Percentiles rank a stretch among this genome's conserved stretches.
phyloP scores from a whole-genome alignment of 805 yeast species.

The Hyphopichia homilentoma region DNA sequence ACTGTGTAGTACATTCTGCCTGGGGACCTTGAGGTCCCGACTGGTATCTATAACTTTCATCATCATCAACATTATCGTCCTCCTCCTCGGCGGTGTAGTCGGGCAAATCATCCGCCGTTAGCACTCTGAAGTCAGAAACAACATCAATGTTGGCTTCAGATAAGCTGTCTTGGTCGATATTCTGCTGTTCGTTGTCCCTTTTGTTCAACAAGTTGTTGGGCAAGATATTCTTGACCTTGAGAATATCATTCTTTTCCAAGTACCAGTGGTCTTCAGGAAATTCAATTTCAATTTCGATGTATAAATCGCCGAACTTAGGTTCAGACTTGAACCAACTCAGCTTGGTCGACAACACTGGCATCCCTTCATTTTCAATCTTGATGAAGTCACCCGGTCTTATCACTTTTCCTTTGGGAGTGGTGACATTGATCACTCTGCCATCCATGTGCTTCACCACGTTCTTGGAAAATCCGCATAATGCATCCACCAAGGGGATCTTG shows the following conservation, averaged over 20 bases:
- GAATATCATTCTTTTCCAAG: slow-evolving; percentile 62
- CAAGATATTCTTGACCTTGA: slow-evolving; percentile 50
- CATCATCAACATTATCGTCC: slow-evolving; percentile 11
- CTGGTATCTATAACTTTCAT: too few relatives aligned
- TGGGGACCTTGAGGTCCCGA: slow-evolving; percentile 12
- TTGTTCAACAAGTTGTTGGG: slow-evolving; percentile 38
- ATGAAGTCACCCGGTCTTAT: slow-evolving; percentile 71
- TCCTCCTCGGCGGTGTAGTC: slow-evolving; percentile 15
- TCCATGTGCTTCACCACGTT: slow-evolving; percentile 71
- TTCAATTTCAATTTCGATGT: slow-evolving; percentile 63
- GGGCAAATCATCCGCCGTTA: slow-evolving; percentile 24
- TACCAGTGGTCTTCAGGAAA: slow-evolving; percentile 89
- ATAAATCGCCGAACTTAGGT: slow-evolving; percentile 60
- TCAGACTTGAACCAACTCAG: slow-evolving; percentile 26
- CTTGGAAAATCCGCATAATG: slow-evolving; percentile 77
- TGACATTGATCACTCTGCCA: slow-evolving; percentile 63
- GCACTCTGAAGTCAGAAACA: slow-evolving; percentile 30
- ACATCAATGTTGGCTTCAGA: slow-evolving; percentile 37
- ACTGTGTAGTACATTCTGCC: slow-evolving; percentile 37
- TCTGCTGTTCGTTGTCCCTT: slow-evolving; percentile 18
- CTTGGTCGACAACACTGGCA: slow-evolving; percentile 56
- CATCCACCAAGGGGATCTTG: slow-evolving; percentile 67
- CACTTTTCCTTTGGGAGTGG: slow-evolving; percentile 76
- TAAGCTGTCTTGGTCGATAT: slow-evolving; percentile 21
- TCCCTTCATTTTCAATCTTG: slow-evolving; percentile 70